Percentiles rank a stretch among this genome's conserved stretches.
These are phyloP conservation scores for Eucalyptus camaldulensis DNA, from an alignment of 345 rosid species.

Conservation along the genomic window DNA sequence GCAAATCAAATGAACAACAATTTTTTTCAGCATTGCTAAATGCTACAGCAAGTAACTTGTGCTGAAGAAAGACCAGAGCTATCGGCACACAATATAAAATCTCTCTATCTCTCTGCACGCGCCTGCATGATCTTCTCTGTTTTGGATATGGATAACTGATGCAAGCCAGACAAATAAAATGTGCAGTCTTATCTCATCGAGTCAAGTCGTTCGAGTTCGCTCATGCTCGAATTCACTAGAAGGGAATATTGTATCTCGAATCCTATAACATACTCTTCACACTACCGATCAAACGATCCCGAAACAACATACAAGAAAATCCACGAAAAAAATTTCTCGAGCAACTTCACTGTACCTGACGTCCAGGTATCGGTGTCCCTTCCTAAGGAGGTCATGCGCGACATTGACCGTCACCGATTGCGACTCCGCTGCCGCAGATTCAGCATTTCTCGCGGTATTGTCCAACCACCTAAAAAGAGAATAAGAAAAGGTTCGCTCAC, in stretches of 20 bases:
- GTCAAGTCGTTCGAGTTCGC: neutral
- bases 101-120: neutral
- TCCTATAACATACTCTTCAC: neutral
- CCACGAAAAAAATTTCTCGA: neutral
- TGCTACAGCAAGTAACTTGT: neutral
- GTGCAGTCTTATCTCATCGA: neutral
- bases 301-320: neutral
- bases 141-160: neutral
- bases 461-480: neutral
- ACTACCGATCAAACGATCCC: neutral
- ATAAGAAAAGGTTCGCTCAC: neutral
- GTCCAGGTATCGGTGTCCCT: constrained; percentile 10
- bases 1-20: neutral
- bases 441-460: neutral
- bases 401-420: neutral
- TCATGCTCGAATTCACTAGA: neutral
- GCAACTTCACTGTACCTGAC: constrained; percentile 3
- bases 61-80: neutral
- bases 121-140: neutral
- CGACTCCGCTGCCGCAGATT: neutral
- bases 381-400: constrained; percentile 3
- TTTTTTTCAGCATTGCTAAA: neutral
- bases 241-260: neutral
- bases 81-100: neutral
- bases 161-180: neutral